A percentile compares a stretch with the other conserved stretches of the same genome.
phyloP scores from a whole-genome alignment of 768 basidiomycete species.

The Cystofilobasidium macerans region DNA sequence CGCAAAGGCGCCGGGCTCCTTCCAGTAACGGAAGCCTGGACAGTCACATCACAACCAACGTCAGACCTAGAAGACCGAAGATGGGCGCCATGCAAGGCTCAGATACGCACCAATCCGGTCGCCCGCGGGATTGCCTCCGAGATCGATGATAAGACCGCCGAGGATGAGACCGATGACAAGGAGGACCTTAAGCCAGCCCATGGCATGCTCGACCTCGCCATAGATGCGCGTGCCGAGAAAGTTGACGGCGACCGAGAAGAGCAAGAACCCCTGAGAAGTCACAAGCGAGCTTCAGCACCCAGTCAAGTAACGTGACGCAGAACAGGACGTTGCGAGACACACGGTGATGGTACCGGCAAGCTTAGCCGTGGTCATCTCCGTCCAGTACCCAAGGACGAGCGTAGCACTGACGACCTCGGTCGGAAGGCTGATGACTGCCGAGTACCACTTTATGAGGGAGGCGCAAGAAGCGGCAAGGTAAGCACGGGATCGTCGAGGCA shows the following conservation, averaged over 20 bases:
- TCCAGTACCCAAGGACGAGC: slow-evolving; percentile 42
- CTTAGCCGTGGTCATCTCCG: slow-evolving; percentile 40
- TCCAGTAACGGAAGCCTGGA: slow-evolving; percentile 45
- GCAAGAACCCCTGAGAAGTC: no score
- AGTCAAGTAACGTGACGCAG: no score
- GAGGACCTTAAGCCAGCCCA: no score
- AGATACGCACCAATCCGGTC: slow-evolving; percentile 51
- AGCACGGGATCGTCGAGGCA: no score
- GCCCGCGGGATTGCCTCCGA: slow-evolving; percentile 50
- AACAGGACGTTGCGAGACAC: no score
- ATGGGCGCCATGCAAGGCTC: not conserved
- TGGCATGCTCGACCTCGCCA: slow-evolving; percentile 31
- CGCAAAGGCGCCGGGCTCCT: slow-evolving; percentile 32
- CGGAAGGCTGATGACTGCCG: slow-evolving; percentile 41
- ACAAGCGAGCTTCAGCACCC: no score
- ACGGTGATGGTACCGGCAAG: slow-evolving; percentile 24
- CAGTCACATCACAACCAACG: slow-evolving; percentile 46
- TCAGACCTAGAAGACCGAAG: slow-evolving; percentile 22
- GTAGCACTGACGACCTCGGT: slow-evolving; percentile 38
- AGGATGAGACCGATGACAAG: slow-evolving; percentile 37
- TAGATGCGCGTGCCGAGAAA: slow-evolving; percentile 25
- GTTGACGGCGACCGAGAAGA: slow-evolving; percentile 11
- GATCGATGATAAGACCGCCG: slow-evolving; percentile 47
- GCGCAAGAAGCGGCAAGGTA: no score
- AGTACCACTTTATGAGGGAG: slow-evolving; percentile 37